Conservation (phyloP, 805 yeast species). For the Hanseniaspora taiwanica region DNA sequence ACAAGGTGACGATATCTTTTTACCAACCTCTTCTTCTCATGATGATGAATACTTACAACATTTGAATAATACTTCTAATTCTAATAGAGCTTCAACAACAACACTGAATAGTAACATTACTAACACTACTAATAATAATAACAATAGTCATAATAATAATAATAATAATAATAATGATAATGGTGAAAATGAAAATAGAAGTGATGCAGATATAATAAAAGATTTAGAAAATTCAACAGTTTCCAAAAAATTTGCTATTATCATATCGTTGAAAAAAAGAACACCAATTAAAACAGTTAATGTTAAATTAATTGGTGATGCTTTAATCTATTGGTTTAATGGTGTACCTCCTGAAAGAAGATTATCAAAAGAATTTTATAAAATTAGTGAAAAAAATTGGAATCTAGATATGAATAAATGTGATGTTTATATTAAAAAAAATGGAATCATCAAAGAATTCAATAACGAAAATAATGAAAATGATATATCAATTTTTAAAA, state of each 20-base stretch:
- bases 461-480: background rate
- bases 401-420: slow-evolving; percentile 13
- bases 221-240: slow-evolving; percentile 29
- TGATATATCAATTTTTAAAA: slow-evolving; percentile 2
- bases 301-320: slow-evolving; percentile 30
- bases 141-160: too few species aligned
- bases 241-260: slow-evolving; percentile 41
- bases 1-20: slow-evolving; percentile 23
- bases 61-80: slow-evolving; percentile 13
- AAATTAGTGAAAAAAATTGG: slow-evolving; percentile 38
- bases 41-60: slow-evolving; percentile 19
- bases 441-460: background rate
- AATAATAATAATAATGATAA: too few species aligned
- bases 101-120: slow-evolving; percentile 1
- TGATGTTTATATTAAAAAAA: background rate
- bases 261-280: slow-evolving; percentile 32
- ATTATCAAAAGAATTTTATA: slow-evolving; percentile 33
- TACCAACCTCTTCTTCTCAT: slow-evolving; percentile 19
- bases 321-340: slow-evolving; percentile 39
- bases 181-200: background rate
- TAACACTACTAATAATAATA: too few species aligned
- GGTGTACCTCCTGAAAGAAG: slow-evolving; percentile 37
- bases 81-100: slow-evolving; percentile 3
- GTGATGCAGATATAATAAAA: slow-evolving; percentile 23
- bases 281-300: slow-evolving; percentile 26